Evolutionary conservation across 345 rosid genomes (phyloP).

Genomic region (Toxicodendron radicans): DNA sequence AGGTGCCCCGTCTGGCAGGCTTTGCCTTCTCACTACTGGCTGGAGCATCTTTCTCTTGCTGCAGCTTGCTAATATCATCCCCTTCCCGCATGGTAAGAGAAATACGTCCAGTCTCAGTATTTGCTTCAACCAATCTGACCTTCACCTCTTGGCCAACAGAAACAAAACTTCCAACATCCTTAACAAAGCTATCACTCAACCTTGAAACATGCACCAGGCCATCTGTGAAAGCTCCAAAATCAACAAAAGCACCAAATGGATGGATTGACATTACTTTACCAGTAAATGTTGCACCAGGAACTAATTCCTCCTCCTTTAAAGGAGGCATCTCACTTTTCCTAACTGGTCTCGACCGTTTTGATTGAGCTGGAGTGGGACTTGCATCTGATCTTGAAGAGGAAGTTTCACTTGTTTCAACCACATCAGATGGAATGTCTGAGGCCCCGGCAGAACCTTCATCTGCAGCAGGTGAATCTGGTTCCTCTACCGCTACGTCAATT

Average conservation of each 20-base stretch:
- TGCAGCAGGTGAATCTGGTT: slow-evolving; percentile 48
- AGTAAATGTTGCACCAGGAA: slow-evolving; percentile 74
- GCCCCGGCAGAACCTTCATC: slow-evolving; percentile 40
- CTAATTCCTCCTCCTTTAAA: slow-evolving; percentile 73
- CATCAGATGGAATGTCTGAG: slow-evolving; percentile 36
- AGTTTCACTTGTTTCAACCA: slow-evolving; percentile 34
- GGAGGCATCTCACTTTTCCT: slow-evolving; percentile 87
- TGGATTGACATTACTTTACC: slow-evolving; percentile 91
- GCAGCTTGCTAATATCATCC: slow-evolving; percentile 54
- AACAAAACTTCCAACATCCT: slow-evolving; percentile 78
- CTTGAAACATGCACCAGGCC: slow-evolving; percentile 89
- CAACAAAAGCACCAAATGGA: slow-evolving; percentile 90
- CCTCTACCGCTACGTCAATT: slow-evolving; percentile 66
- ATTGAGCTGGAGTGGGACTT: slow-evolving; percentile 35
- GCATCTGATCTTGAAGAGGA: slow-evolving; percentile 33
- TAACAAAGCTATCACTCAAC: slow-evolving; percentile 74
- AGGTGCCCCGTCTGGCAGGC: slow-evolving; percentile 47
- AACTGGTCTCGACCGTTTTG: slow-evolving; percentile 46
- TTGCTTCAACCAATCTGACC: slow-evolving; percentile 78
- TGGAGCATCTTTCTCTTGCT: slow-evolving; percentile 41
- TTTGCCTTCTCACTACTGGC: slow-evolving; percentile 51
- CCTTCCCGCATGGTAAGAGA: slow-evolving; percentile 80
- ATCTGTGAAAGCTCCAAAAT: slow-evolving; percentile 89
- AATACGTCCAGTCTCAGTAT: slow-evolving; percentile 67
- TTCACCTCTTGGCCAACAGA: slow-evolving; percentile 86